phyloP scores from a whole-genome alignment of 1,284 basidiomycete species.

The Caloboletus inedulis region DNA sequence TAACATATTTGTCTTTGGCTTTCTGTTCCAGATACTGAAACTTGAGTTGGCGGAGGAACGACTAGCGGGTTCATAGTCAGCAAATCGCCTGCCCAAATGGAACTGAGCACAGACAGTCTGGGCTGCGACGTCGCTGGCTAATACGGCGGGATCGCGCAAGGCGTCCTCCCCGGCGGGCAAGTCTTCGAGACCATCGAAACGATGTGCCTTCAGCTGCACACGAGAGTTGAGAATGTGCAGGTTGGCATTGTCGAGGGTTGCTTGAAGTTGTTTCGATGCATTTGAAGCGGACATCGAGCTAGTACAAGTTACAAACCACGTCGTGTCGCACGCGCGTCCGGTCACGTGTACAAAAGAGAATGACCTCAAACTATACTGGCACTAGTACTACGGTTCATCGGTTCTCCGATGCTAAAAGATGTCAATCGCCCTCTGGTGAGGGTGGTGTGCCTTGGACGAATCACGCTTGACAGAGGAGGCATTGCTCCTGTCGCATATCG shows the following conservation, averaged over 20 bases:
- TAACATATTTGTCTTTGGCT: conserved; percentile 82
- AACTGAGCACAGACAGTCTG: conserved; percentile 23
- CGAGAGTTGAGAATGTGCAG: conserved; percentile 28
- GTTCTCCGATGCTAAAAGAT: not conserved
- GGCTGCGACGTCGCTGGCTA: conserved; percentile 31
- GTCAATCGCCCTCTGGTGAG: not conserved
- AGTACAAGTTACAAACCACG: not conserved
- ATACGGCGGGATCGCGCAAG: conserved; percentile 29
- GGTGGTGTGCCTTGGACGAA: not conserved
- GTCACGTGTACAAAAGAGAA: conserved; percentile 7
- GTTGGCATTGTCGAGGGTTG: conserved; percentile 22
- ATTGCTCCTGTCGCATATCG: not conserved
- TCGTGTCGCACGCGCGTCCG: not conserved
- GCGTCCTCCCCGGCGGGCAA: conserved; percentile 25
- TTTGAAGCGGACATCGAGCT: conserved; percentile 24
- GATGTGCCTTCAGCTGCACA: conserved; percentile 23
- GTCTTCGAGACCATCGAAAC: conserved; percentile 32
- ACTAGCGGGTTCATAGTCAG: conserved; percentile 38
- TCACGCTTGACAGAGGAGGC: not conserved
- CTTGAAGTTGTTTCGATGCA: conserved; percentile 27
- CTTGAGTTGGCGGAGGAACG: conserved; percentile 79
- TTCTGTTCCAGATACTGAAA: conserved; percentile 85
- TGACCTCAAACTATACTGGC: too few species aligned
- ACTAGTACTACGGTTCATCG: too few species aligned
- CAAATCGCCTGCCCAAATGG: not conserved